phyloP scores from a whole-genome alignment of 768 basidiomycete species.

The Phlebiopsis gigantea region DNA sequence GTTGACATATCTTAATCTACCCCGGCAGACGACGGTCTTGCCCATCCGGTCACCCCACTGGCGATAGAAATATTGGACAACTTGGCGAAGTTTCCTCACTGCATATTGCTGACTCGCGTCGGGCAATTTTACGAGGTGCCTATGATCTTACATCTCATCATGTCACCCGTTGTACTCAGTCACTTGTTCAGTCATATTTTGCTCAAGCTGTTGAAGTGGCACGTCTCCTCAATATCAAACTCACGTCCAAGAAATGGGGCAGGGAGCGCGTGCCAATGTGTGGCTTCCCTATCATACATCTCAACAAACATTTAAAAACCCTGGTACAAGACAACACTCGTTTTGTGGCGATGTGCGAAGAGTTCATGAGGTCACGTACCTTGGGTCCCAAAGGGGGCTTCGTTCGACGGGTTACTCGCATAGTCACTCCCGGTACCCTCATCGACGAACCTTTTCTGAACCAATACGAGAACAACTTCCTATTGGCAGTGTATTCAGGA shows the following conservation, averaged over 20 bases:
- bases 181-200: constrained; percentile 76
- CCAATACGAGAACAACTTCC: constrained; percentile 84
- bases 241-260: constrained; percentile 73
- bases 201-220: constrained; percentile 82
- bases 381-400: constrained; percentile 54
- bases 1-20: not conserved
- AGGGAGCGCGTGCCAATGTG: constrained; percentile 73
- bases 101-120: constrained; percentile 85
- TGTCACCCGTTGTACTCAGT: not conserved
- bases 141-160: not conserved
- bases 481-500: constrained; percentile 57
- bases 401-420: constrained; percentile 76
- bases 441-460: constrained; percentile 89
- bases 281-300: constrained; percentile 82
- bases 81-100: constrained; percentile 74
- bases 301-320: constrained; percentile 82
- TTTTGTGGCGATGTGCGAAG: constrained; percentile 92
- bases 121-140: constrained; percentile 89
- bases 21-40: not conserved
- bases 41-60: constrained; percentile 41
- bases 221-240: constrained; percentile 73
- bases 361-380: constrained; percentile 54
- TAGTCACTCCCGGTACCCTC: constrained; percentile 91
- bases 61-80: constrained; percentile 70
- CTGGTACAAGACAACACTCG: constrained; percentile 79